Evolutionary conservation across 139 green algal genomes (phyloP).

Genomic region (Closterium sp.): DNA sequence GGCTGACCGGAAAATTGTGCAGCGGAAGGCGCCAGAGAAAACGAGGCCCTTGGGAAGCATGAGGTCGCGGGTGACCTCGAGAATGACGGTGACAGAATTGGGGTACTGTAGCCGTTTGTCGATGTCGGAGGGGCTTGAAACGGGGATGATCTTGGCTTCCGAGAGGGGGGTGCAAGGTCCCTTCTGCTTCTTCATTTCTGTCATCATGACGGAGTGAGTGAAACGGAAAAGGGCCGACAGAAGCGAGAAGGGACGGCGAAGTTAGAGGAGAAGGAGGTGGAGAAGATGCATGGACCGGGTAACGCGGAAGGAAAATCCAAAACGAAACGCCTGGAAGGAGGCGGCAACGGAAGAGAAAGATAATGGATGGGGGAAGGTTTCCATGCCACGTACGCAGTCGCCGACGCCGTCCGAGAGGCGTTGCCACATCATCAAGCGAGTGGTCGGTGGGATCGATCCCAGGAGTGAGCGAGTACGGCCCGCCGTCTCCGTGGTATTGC

Average conservation of each 20-base stretch:
- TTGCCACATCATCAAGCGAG: not conserved
- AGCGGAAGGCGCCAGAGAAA: not conserved
- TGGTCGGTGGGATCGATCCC: not conserved
- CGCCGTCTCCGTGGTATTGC: not conserved
- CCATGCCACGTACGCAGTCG: not conserved
- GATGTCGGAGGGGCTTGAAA: not conserved
- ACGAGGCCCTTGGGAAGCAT: not conserved
- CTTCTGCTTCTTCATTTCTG: not conserved
- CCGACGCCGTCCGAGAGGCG: not conserved
- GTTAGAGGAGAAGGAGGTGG: not conserved
- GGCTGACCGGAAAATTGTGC: not conserved
- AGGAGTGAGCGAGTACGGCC: not conserved
- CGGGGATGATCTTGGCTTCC: not conserved
- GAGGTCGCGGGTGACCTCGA: not conserved
- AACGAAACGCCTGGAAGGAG: no score
- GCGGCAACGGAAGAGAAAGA: no score
- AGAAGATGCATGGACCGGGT: not conserved
- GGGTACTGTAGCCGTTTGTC: not conserved
- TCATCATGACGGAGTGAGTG: not conserved
- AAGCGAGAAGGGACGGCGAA: not conserved
- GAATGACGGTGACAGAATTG: not conserved
- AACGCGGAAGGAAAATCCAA: not conserved
- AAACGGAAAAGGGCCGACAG: not conserved
- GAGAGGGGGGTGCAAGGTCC: not conserved
- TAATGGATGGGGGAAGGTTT: not conserved